These are phyloP conservation scores for Eremothecium sinecaudum DNA, from an alignment of 1,139 yeast species.

Conservation along the genomic window DNA sequence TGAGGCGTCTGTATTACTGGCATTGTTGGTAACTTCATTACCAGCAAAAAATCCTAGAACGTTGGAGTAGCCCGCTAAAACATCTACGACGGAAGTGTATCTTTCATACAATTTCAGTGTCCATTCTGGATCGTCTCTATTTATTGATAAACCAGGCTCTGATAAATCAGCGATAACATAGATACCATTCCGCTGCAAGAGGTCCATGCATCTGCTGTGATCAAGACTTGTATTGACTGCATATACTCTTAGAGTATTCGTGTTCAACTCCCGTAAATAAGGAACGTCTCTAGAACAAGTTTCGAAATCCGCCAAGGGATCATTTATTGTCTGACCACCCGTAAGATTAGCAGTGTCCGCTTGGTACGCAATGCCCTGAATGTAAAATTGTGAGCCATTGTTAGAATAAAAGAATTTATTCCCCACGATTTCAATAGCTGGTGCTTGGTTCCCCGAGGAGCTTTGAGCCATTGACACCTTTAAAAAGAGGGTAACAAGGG, in stretches of 20 bases:
- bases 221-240: constrained; percentile 59
- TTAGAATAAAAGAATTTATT: constrained; percentile 63
- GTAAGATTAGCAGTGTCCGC: constrained; percentile 53
- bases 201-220: constrained; percentile 60
- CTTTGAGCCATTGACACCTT: too few relatives aligned
- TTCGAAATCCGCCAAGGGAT: constrained; percentile 63
- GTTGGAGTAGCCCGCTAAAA: constrained; percentile 57
- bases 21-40: constrained; percentile 68
- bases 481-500: too few relatives aligned
- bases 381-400: constrained; percentile 67
- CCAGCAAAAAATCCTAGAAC: constrained; percentile 76
- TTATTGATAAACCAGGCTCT: constrained; percentile 55
- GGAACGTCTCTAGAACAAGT: constrained; percentile 73
- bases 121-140: constrained; percentile 54
- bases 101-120: constrained; percentile 53
- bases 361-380: constrained; percentile 73
- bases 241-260: constrained; percentile 66
- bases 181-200: constrained; percentile 64
- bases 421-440: constrained; percentile 47
- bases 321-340: constrained; percentile 41
- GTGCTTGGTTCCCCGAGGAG: constrained; percentile 32
- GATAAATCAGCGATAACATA: constrained; percentile 69
- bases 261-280: constrained; percentile 47
- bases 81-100: constrained; percentile 55
- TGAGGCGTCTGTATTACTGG: constrained; percentile 59